A percentile compares a stretch with the other conserved stretches of the same genome.
Conservation (phyloP, 495 filamentous ascomycete species). For the Tricharina praecox region DNA sequence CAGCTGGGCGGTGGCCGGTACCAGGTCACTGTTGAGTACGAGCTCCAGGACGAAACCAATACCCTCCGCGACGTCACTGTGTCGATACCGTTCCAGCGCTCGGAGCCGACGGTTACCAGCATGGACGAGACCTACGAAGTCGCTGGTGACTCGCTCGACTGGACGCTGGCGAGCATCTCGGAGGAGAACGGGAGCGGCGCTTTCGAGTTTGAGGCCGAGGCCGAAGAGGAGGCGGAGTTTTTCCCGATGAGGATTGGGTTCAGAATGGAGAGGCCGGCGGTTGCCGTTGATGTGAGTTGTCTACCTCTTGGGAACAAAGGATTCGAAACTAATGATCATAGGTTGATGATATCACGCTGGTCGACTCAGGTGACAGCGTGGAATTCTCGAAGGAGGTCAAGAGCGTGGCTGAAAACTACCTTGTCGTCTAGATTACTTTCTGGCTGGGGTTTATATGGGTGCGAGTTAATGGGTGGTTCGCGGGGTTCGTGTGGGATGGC, state of each 20-base stretch:
- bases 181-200: slow-evolving; percentile 63
- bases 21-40: slow-evolving; percentile 83
- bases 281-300: slow-evolving; percentile 69
- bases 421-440: slow-evolving; percentile 61
- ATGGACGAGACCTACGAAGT: slow-evolving; percentile 92
- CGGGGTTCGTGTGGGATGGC: no score
- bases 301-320: neutral
- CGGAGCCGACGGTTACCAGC: slow-evolving; percentile 74
- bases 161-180: slow-evolving; percentile 71
- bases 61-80: slow-evolving; percentile 68
- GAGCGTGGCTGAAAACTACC: slow-evolving; percentile 63
- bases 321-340: slow-evolving; percentile 27
- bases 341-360: slow-evolving; percentile 53
- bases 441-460: no score
- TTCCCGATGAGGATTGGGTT: slow-evolving; percentile 93
- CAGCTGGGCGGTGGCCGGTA: slow-evolving; percentile 55
- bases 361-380: slow-evolving; percentile 68
- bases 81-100: slow-evolving; percentile 63
- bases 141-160: slow-evolving; percentile 79
- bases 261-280: slow-evolving; percentile 66
- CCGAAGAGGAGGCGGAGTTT: slow-evolving; percentile 71
- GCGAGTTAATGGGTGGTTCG: no score
- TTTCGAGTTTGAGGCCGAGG: slow-evolving; percentile 86
- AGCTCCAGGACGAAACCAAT: slow-evolving; percentile 58
- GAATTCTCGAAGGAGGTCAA: slow-evolving; percentile 80